A percentile compares a stretch with the other conserved stretches of the same genome.
These are phyloP conservation scores for Drechslerella dactyloides DNA, from an alignment of 2,329 filamentous ascomycete species.

Conservation along the genomic window DNA sequence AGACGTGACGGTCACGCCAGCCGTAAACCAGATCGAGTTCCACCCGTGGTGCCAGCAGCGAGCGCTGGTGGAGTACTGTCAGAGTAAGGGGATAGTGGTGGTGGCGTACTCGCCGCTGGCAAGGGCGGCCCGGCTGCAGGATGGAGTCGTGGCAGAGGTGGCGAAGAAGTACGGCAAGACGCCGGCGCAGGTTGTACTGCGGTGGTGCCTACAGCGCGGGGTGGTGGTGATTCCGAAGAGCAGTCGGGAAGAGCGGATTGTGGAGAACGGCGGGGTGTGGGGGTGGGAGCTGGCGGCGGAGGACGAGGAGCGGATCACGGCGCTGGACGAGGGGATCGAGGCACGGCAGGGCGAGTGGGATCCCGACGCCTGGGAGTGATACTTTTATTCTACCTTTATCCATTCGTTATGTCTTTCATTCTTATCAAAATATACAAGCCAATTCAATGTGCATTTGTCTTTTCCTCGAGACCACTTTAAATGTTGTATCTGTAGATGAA, in stretches of 20 bases:
- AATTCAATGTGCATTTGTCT: no score
- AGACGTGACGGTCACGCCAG: conserved; percentile 63
- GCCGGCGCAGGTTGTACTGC: conserved; percentile 75
- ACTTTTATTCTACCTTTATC: no score
- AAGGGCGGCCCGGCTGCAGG: conserved; percentile 71
- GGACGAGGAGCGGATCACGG: conserved; percentile 36
- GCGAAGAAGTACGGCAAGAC: conserved; percentile 73
- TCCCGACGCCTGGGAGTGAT: conserved; percentile 39
- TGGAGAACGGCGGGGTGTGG: conserved; percentile 51
- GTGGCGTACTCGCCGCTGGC: conserved; percentile 82
- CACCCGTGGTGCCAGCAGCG: conserved; percentile 80
- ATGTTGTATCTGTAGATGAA: no score
- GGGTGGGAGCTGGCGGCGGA: conserved; percentile 35
- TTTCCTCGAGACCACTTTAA: no score
- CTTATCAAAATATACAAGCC: no score
- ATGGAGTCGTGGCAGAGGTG: conserved; percentile 69
- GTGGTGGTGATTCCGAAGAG: conserved; percentile 78
- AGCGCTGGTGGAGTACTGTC: conserved; percentile 70
- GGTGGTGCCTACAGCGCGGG: conserved; percentile 78
- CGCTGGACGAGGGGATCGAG: conserved; percentile 31
- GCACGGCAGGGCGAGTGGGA: conserved; percentile 41
- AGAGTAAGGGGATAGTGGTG: conserved; percentile 70
- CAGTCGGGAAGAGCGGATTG: conserved; percentile 67
- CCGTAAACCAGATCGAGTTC: conserved; percentile 81
- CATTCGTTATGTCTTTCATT: no score